Base-by-base conservation (phyloP, 2,329 filamentous ascomycete species). In the Trichoderma hamatum region DNA sequence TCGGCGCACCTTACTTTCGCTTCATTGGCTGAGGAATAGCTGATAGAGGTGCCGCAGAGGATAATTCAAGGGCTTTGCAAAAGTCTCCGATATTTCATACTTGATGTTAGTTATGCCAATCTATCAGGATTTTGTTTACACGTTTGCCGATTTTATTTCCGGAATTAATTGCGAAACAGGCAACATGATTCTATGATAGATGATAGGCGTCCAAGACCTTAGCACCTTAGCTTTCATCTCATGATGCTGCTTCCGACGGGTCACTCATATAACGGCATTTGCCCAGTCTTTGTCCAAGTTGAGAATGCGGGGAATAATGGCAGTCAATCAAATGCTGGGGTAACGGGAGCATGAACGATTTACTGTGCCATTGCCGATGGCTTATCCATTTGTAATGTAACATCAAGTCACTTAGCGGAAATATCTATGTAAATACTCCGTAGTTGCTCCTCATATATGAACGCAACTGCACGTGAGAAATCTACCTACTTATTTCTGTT, bases 401-500 rank as follows among this genome's bases (percentile, higher is more conserved):
- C 63, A 58, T 49, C 36, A 49, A 43, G 30, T 26, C 26, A 3
- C 4, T 58, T 66, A 66, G 63, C 63, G 52, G n/a, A n/a, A 34
- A 46, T 26, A 16, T 16, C 39, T 39, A 28, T 10, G 26, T n/a
- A 49, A 43, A 19, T 7, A 30, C 30, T 30, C 30, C 30, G 30
- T 30, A 30, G 43, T 58, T 66, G 51, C 34, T 66, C 52, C 63
- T 58, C 36, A 28, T 66, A 66, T 58, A 19, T n/a, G n/a, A 66
- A 24, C 32, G 34, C 28, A n/a, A 65, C 36, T 30, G 21, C 49
- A 24, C 52, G 49, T 24, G 34, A 55, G 39, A n/a, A 5, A 32
- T 34, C 24, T 43, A 55, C 32, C n/a, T 7, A 14, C 32, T 19
- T 34, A 14, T 11, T 9, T 24, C 62, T 55, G 21, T 5, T 28